Conservation (phyloP, 352 stramenopile species). For the Aphanomyces invadans region DNA sequence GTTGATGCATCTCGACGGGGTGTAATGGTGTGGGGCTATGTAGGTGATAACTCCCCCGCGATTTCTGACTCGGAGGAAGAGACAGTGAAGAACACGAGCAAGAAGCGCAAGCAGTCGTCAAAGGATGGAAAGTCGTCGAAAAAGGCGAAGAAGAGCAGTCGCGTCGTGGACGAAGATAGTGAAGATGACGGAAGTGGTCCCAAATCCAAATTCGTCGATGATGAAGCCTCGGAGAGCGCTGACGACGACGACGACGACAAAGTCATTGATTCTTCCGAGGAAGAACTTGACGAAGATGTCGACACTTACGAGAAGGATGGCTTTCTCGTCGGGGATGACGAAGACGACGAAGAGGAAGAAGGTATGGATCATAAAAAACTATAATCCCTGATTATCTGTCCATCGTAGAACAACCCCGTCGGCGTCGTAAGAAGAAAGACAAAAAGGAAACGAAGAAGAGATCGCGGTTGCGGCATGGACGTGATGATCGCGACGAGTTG, state of each 20-base stretch:
- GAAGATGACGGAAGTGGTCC: slow-evolving; percentile 52
- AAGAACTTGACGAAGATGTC: slow-evolving; percentile 79
- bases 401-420: slow-evolving; percentile 43
- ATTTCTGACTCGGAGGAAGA: slow-evolving; percentile 83
- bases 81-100: slow-evolving; percentile 37
- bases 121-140: slow-evolving; percentile 42
- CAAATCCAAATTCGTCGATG: slow-evolving; percentile 82
- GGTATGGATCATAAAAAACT: too few relatives aligned
- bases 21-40: neutral
- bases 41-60: slow-evolving; percentile 44
- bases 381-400: too few relatives aligned
- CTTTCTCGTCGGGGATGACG: slow-evolving; percentile 78
- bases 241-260: slow-evolving; percentile 36
- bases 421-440: slow-evolving; percentile 75
- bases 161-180: slow-evolving; percentile 49
- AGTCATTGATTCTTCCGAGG: slow-evolving; percentile 46
- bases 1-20: neutral
- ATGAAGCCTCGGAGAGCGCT: slow-evolving; percentile 82
- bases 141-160: slow-evolving; percentile 59
- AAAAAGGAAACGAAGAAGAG: slow-evolving; percentile 67
- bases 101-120: slow-evolving; percentile 31
- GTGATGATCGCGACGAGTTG: slow-evolving; percentile 62
- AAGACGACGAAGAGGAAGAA: slow-evolving; percentile 63
- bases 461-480: slow-evolving; percentile 21
- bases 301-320: slow-evolving; percentile 87